Conservation (phyloP, 73 alveolate genomes). For the Symbiodinium pilosum region DNA sequence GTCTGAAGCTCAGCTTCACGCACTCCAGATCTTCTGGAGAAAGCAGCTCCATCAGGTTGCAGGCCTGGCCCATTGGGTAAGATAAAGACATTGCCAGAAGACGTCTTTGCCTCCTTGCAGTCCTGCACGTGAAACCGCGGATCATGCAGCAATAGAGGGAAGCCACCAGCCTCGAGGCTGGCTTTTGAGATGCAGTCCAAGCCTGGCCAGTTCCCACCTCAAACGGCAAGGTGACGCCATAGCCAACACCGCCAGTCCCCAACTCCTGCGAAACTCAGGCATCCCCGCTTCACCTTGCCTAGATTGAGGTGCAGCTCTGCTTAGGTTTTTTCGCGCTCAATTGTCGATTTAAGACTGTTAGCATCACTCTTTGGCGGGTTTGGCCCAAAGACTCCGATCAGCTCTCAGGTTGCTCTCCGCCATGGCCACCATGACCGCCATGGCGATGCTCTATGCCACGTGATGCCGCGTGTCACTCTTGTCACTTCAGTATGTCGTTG, state of each 20-base stretch:
- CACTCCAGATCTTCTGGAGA: conserved; percentile 80
- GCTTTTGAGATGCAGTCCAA: neutral
- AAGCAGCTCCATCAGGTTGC: conserved; percentile 78
- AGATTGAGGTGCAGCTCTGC: neutral
- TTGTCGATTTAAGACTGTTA: too few species aligned
- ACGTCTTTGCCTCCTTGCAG: too few species aligned
- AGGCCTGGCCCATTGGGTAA: conserved; percentile 33
- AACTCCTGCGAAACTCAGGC: conserved; percentile 15
- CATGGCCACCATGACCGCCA: too few species aligned
- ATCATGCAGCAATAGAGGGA: conserved; percentile 69
- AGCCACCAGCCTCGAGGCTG: conserved; percentile 65
- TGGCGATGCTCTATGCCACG: too few species aligned
- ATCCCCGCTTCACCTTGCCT: too few species aligned
- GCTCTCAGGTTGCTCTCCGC: too few species aligned
- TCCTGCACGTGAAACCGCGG: conserved; percentile 83
- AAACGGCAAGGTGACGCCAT: conserved; percentile 66
- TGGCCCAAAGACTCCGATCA: too few species aligned
- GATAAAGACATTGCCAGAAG: too few species aligned
- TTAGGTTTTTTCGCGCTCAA: neutral
- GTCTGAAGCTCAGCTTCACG: neutral
- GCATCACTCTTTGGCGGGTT: too few species aligned
- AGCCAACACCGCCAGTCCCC: conserved; percentile 51
- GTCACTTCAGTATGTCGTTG: too few species aligned
- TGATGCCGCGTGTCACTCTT: too few species aligned
- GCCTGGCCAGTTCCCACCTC: neutral